phyloP scores from a whole-genome alignment of 331 rosid species.

The Quercus lobata region DNA sequence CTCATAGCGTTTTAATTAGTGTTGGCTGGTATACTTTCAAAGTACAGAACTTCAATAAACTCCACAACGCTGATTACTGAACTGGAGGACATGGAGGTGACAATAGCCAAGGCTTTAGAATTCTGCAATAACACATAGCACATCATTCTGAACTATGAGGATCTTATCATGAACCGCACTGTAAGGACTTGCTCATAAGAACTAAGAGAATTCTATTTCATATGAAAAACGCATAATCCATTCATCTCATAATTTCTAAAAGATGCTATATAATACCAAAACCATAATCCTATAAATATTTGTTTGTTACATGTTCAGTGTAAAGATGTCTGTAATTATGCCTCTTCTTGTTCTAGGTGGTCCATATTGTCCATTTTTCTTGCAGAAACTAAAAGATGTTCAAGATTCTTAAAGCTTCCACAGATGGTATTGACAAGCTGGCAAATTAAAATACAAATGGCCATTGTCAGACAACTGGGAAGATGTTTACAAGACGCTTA shows the following conservation, averaged over 20 bases:
- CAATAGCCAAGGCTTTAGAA: constrained; percentile 53
- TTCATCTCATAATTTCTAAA: background rate
- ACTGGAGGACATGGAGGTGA: constrained; percentile 66
- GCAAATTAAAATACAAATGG: constrained; percentile 78
- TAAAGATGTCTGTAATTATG: background rate
- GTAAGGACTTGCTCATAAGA: constrained; percentile 37
- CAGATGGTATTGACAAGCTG: constrained; percentile 62
- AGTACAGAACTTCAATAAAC: constrained; percentile 72
- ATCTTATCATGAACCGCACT: constrained; percentile 57
- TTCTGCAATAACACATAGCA: constrained; percentile 75
- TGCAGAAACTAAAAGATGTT: constrained; percentile 78
- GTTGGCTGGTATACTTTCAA: constrained; percentile 77
- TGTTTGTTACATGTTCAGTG: background rate
- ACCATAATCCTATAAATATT: too few species aligned
- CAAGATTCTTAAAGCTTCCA: constrained; percentile 73
- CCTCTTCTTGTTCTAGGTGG: background rate
- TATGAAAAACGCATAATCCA: too few species aligned
- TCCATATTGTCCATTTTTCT: constrained; percentile 14
- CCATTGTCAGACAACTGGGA: constrained; percentile 60
- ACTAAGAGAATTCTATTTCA: too few species aligned
- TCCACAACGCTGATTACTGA: constrained; percentile 49
- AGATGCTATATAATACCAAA: background rate
- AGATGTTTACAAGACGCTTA: constrained; percentile 62
- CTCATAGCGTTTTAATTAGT: constrained; percentile 7
- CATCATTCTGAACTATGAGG: constrained; percentile 74